Percentiles rank a stretch among this genome's conserved stretches.
Evolutionary conservation across 1,139 yeast species (phyloP).

Genomic region (Suhomyces kunorum): DNA sequence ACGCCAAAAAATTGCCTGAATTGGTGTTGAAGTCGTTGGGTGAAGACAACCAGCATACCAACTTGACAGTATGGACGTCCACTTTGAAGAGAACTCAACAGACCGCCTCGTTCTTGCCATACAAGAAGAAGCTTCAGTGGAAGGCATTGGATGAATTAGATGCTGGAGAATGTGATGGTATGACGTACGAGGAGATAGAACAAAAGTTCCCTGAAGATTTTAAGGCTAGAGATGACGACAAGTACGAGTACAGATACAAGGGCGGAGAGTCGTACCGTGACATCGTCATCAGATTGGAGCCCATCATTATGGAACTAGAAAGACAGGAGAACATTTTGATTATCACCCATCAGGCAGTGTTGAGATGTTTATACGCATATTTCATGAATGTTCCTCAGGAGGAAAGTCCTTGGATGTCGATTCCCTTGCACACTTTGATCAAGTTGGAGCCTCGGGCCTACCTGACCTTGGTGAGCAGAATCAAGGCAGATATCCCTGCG

Average conservation of each 20-base stretch:
- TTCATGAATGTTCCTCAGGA: constrained; percentile 99
- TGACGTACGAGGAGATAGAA: constrained; percentile 85
- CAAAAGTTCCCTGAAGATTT: constrained; percentile 87
- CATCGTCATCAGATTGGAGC: constrained; percentile 90
- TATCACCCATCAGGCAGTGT: constrained; percentile 96
- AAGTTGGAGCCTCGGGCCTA: constrained; percentile 93
- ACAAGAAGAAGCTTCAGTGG: constrained; percentile 81
- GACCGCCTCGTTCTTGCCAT: constrained; percentile 82
- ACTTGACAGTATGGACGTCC: constrained; percentile 94
- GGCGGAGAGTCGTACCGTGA: constrained; percentile 98
- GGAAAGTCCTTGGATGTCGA: constrained; percentile 98
- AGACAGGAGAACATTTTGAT: constrained; percentile 94
- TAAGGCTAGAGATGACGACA: constrained; percentile 92
- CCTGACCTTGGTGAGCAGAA: constrained; percentile 81
- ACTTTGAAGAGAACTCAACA: constrained; percentile 91
- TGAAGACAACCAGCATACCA: constrained; percentile 57
- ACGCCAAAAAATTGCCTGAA: constrained; percentile 80
- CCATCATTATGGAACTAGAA: constrained; percentile 96
- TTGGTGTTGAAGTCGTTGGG: constrained; percentile 75
- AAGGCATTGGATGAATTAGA: constrained; percentile 96
- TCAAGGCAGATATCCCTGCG: constrained; percentile 95
- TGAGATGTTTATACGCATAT: constrained; percentile 94
- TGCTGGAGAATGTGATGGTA: constrained; percentile 97
- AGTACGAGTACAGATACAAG: constrained; percentile 91
- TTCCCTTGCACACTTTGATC: constrained; percentile 92